phyloP scores from a whole-genome alignment of 306 rosid genomes.

The Abrus precatorius region DNA sequence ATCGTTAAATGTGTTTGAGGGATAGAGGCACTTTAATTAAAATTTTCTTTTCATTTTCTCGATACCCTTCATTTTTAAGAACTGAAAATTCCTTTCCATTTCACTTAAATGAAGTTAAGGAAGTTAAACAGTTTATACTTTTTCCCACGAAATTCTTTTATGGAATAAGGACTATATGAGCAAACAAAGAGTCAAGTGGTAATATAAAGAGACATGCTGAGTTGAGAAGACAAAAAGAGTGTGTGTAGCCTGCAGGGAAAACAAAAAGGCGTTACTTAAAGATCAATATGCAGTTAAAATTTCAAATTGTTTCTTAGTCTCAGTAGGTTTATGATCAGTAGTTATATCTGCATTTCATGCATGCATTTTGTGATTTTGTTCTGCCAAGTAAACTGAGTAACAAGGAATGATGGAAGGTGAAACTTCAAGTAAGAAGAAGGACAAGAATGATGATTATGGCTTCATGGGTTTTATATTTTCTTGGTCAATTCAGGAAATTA shows the following conservation, averaged over 20 bases:
- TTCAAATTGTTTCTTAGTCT: neutral
- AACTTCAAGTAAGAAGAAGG: slow-evolving; percentile 40
- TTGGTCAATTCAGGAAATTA: slow-evolving; percentile 66
- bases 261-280: neutral
- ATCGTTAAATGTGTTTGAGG: neutral
- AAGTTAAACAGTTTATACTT: slow-evolving; percentile 23
- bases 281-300: neutral
- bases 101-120: neutral
- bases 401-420: slow-evolving; percentile 43
- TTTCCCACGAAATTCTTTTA: neutral
- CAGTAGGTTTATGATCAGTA: neutral
- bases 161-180: neutral
- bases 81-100: neutral
- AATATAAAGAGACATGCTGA: neutral
- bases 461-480: slow-evolving; percentile 59
- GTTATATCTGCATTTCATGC: neutral
- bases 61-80: neutral
- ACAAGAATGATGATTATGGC: slow-evolving; percentile 13
- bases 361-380: neutral
- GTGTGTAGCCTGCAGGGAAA: neutral
- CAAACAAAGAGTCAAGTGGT: neutral
- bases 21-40: too few relatives aligned
- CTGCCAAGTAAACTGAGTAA: slow-evolving; percentile 2
- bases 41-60: too few relatives aligned
- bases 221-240: neutral